phyloP scores from a whole-genome alignment of 2,329 filamentous ascomycete species.

The Fusarium papillatum region DNA sequence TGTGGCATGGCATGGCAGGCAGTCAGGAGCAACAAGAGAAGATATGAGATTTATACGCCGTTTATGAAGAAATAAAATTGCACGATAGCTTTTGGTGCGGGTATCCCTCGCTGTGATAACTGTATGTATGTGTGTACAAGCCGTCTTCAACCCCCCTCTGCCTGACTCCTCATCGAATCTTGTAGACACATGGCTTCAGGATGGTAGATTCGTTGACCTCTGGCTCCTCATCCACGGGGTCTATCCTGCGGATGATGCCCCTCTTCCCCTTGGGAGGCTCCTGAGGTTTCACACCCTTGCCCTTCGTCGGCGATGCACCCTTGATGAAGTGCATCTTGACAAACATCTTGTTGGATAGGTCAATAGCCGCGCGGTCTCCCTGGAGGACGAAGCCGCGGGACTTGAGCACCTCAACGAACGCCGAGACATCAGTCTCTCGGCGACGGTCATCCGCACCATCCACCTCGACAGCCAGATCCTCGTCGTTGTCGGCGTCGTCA shows the following conservation, averaged over 20 bases:
- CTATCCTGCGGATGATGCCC: conserved; percentile 67
- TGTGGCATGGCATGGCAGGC: conserved; percentile 15
- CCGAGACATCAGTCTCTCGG: conserved; percentile 86
- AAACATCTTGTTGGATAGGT: conserved; percentile 97
- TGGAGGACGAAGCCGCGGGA: conserved; percentile 89
- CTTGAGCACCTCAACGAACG: conserved; percentile 87
- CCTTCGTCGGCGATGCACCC: conserved; percentile 78
- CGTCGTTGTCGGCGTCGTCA: conserved; percentile 63
- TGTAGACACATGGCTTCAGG: conserved; percentile 97
- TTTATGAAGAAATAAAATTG: conserved; percentile 30
- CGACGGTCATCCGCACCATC: conserved; percentile 75
- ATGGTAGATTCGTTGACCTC: conserved; percentile 75
- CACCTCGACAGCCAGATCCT: conserved; percentile 77
- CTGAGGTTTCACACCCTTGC: conserved; percentile 75
- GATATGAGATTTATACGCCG: conserved; percentile 31
- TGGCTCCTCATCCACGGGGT: conserved; percentile 69
- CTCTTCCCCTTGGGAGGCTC: conserved; percentile 69
- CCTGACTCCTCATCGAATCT: conserved; percentile 73
- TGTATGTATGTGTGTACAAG: conserved; percentile 20
- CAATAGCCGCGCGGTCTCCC: conserved; percentile 74
- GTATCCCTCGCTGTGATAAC: conserved; percentile 31
- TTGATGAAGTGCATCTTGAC: conserved; percentile 97
- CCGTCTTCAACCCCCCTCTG: neutral
- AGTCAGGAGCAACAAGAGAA: conserved; percentile 31
- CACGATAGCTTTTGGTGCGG: conserved; percentile 27